Percentiles rank a stretch among this genome's conserved stretches.
phyloP scores from a whole-genome alignment of 352 stramenopile species.

The Pythium rhizo-oryzae region DNA sequence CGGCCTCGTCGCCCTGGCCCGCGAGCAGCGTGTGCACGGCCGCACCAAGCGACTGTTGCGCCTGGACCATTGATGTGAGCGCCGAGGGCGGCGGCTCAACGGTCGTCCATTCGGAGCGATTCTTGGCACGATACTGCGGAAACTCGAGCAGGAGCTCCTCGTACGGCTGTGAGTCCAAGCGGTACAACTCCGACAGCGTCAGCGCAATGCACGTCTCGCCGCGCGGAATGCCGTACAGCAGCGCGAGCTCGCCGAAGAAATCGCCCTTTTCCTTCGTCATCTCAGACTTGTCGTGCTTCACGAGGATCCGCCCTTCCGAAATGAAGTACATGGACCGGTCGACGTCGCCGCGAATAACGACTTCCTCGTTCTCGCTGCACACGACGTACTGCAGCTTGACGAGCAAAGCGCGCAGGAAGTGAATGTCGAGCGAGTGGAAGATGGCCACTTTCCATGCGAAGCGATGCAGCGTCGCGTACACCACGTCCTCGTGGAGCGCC shows the following conservation, averaged over 20 bases:
- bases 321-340: constrained; percentile 86
- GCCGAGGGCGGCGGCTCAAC: constrained; percentile 23
- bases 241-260: constrained; percentile 60
- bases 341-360: constrained; percentile 74
- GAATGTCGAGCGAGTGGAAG: constrained; percentile 55
- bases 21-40: constrained; percentile 13
- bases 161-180: constrained; percentile 61
- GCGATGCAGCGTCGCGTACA: constrained; percentile 48
- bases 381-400: constrained; percentile 62
- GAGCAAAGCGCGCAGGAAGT: constrained; percentile 63
- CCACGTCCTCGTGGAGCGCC: constrained; percentile 60
- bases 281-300: constrained; percentile 57
- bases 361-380: constrained; percentile 64
- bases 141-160: constrained; percentile 67
- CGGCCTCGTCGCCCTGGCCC: not conserved
- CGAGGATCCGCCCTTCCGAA: constrained; percentile 51
- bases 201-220: constrained; percentile 69
- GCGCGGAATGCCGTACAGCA: constrained; percentile 63
- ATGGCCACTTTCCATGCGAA: constrained; percentile 57
- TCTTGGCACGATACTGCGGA: constrained; percentile 60
- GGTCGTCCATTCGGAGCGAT: constrained; percentile 59
- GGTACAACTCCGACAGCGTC: constrained; percentile 63
- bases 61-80: constrained; percentile 27
- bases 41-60: constrained; percentile 17
- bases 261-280: constrained; percentile 53